Evolutionary conservation across 805 yeast species (phyloP), one percentile per base, ranked within the genome.

Genomic region (Grigorovia humatica): DNA sequence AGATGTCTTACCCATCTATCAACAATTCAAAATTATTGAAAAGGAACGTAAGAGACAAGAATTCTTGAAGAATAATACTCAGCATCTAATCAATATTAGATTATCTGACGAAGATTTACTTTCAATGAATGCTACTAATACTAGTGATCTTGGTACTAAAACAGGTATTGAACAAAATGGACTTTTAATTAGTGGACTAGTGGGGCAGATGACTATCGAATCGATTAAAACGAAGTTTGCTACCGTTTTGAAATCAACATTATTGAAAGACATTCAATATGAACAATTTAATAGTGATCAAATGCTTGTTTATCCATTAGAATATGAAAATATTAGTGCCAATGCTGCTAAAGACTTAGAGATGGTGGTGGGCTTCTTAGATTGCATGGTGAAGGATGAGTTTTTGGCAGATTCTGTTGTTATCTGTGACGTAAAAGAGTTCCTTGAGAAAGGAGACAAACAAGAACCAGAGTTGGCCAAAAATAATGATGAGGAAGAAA

Each of bases 201-300:
- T 77, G 42, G 70, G 75, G 48, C 87, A 86, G 0, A 71, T 77
- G 1, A 74, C 80, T 0, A 68, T 66, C 49, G 74, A 73, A 9
- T 76, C 74, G 18, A 55, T 82, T 11, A 75, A 72, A 47, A 58
- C 53, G 0, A 60, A 65, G 9, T 61, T 75, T 19, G 64, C 65
- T 12, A 52, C 54, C 15, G 67, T 59, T 51, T 53, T 66, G 46
- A 60, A 55, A 43, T 51, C 62, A 8, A 60, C 64, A 0, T 63
- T 69, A 30, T 46, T 70, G 2, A 61, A 54, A 44, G 63, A 64
- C 17, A 64, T 66, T 3, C 56, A 62, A 13, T 60, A 53, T 43
- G 35, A 43, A 20, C 38, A 55, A 1, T 19, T 59, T 11, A 47
- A 51, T 2, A 54, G 54, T 4, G 19, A 35, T 2, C 53, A 51